Base-by-base conservation (phyloP, 2,329 filamentous ascomycete genomes). In the Paracamarosporium sp. region DNA sequence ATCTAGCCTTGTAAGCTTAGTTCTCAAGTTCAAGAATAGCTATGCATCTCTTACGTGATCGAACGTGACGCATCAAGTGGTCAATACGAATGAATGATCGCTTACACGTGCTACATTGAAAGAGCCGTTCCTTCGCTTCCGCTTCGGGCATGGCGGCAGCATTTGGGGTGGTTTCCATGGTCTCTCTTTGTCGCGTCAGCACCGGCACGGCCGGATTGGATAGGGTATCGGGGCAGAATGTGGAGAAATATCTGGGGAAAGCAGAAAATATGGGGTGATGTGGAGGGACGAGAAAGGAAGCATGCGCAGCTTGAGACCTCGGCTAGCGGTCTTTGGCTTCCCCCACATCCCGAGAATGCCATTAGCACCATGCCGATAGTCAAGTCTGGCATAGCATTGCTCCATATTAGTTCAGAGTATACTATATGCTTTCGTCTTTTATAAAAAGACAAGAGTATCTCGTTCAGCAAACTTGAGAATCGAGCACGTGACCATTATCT, bases 11-110 rank as follows among this genome's bases (percentile, higher is more conserved):
- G 22, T 50, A 7, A 50, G 47, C 47, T 38, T 13, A 12, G 3
- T 4, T n/a, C 43, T 35, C 24, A 40, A 24, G 33, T 24, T 38
- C 13, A 13, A 13, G 8, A 25, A 33, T 33, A 53, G 44, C 44
- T 28, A 70, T 63, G 51, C 31, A 40, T 24, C 27, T n/a, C 71
- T 55, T 64, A 79, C 77, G 82, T 59, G 82, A 81, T 61, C 83
- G 79, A 40, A 84, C 81, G 72, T 85, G 83, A 45, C 83, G 79
- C 51, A 79, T 80, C 24, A 85, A 74, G 69, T 85, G 82, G 66
- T 85, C 83, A 4, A 82, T 78, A 27, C 83, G 77, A 11, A 80
- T 81, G 68, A 85, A 85, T 52, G 76, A 80, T 48, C 81, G 82
- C 57, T 79, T 78, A 68, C 83, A 85, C 51, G 81, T 81, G 58